Evolutionary conservation across 2,329 filamentous ascomycete species (phyloP), one percentile per base, ranked within the genome.

Genomic region (Neofusicoccum sp.): DNA sequence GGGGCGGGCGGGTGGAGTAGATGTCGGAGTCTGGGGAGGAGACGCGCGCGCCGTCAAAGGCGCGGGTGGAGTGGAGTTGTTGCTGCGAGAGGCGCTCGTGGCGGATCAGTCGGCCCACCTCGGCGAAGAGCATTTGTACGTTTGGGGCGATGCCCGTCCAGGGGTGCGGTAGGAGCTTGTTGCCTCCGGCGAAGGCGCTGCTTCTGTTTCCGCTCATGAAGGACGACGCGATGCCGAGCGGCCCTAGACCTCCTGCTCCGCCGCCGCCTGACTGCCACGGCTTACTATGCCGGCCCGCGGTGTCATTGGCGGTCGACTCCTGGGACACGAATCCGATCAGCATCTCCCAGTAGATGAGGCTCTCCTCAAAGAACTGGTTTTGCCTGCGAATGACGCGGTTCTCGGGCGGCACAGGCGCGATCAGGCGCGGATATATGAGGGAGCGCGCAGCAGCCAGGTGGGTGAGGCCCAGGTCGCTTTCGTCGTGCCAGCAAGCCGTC

Each of bases 401-500:
- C 60, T 71, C 68, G 1, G 69, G 68, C 9, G 66, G 67, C 45
- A 68, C 69, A 24, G 58, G 54, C 16, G 63, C 58, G 2, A 77
- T 65, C 20, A 81, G 74, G 58, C 80, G 80, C 8, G 78, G 79
- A 47, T 72, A 72, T 53, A 74, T 78, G 31, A 75, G 71, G 59
- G 68, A 75, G 54, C 73, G 78, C 62, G 72, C 82, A 47, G 74
- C 79, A 24, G 80, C 77, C 33, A 84, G 79, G 61, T 81, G 81
- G 12, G 81, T 78, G 54, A 82, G 73, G 2, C 84, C 84, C 4
- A 86, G 74, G 53, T 83, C 82, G 40, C 74, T 78, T 14, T 82
- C 77, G 47, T 86, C 79, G 60, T 86, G 84, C 84, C 84, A 87
- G 36, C 81, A 81, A 4, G 84, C 83, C 1, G 82, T 84, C 60